phyloP scores from a whole-genome alignment of 331 rosid genomes.

The Quercus phellos region DNA sequence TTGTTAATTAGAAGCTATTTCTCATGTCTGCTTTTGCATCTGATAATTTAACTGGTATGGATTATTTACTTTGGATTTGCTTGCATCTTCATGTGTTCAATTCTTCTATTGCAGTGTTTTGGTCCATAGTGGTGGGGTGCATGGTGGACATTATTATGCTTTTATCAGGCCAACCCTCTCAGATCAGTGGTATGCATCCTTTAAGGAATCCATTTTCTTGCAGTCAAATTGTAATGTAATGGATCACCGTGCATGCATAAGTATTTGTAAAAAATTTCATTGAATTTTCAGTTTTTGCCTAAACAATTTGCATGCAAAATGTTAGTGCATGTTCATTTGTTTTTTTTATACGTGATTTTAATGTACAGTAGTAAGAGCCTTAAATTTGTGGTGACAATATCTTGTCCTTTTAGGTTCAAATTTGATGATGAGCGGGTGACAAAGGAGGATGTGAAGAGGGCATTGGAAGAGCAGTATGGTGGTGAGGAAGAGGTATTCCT shows the following conservation, averaged over 20 bases:
- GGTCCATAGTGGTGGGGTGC: constrained; percentile 90
- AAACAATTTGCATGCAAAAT: background rate
- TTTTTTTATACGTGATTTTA: background rate
- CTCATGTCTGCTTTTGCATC: background rate
- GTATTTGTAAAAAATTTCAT: background rate
- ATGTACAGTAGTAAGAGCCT: no score
- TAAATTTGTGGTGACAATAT: background rate
- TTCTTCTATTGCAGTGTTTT: constrained; percentile 61
- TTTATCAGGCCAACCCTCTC: constrained; percentile 76
- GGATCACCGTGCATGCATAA: background rate
- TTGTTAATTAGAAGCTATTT: background rate
- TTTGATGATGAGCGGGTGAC: constrained; percentile 91
- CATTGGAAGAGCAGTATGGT: constrained; percentile 85
- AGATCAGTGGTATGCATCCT: constrained; percentile 64
- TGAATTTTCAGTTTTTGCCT: background rate
- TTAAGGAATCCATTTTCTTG: background rate
- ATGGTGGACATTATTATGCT: constrained; percentile 90
- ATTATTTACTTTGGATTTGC: background rate
- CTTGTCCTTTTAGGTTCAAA: constrained; percentile 51
- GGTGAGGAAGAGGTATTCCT: constrained; percentile 78
- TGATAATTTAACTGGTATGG: background rate
- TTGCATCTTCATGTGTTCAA: background rate
- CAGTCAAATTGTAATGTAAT: background rate
- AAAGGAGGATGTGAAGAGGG: constrained; percentile 74
- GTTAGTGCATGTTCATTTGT: background rate